Evolutionary conservation across 2,329 filamentous ascomycete species (phyloP).

Genomic region (Aureobasidium uvarum): DNA sequence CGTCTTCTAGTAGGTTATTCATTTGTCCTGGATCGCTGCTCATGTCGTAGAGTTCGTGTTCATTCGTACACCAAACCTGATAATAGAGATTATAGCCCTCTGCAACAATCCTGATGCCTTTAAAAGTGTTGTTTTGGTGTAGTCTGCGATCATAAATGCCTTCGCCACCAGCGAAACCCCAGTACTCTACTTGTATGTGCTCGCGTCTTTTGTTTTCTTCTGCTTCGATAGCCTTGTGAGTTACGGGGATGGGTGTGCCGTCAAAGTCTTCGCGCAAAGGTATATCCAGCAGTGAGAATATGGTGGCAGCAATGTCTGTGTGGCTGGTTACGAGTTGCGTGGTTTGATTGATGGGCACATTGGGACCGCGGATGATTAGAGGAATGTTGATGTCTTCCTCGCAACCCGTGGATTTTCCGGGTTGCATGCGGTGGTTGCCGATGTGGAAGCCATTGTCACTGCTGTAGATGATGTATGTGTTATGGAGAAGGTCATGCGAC

Average conservation of each 20-base stretch:
- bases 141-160: slow-evolving; percentile 35
- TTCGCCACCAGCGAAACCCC: slow-evolving; percentile 41
- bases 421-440: slow-evolving; percentile 42
- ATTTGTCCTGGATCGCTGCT: slow-evolving; percentile 28
- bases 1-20: slow-evolving; percentile 26
- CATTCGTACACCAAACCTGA: slow-evolving; percentile 66
- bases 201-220: slow-evolving; percentile 33
- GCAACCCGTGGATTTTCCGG: slow-evolving; percentile 43
- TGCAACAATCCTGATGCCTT: slow-evolving; percentile 35
- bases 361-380: slow-evolving; percentile 42
- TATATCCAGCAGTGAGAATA: slow-evolving; percentile 39
- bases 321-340: slow-evolving; percentile 42
- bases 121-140: slow-evolving; percentile 37
- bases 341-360: slow-evolving; percentile 34
- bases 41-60: slow-evolving; percentile 63
- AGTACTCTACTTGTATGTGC: slow-evolving; percentile 45
- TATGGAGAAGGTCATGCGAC: slow-evolving; percentile 46
- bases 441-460: slow-evolving; percentile 46
- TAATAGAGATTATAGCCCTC: slow-evolving; percentile 61
- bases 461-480: slow-evolving; percentile 47
- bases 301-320: slow-evolving; percentile 43
- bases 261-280: slow-evolving; percentile 38
- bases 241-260: slow-evolving; percentile 40
- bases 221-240: slow-evolving; percentile 27
- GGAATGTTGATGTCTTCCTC: slow-evolving; percentile 46